These are phyloP conservation scores for Brettanomyces naardenensis DNA, from an alignment of 805 yeast species.

Conservation along the genomic window DNA sequence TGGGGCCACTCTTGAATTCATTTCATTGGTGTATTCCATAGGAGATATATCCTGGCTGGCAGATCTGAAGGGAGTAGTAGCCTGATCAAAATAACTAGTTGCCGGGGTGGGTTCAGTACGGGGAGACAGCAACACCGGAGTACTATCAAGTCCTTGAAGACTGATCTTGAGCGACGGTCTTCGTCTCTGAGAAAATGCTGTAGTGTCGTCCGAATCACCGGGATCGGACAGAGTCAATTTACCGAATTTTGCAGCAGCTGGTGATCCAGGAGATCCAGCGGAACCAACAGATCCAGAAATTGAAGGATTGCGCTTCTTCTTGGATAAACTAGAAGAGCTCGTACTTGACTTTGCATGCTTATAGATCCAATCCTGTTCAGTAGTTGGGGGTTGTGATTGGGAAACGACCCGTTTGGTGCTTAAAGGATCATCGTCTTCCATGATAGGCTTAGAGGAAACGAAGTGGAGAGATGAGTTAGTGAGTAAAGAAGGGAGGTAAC, in stretches of 20 bases:
- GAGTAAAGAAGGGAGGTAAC: too few species aligned
- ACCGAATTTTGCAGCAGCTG: background rate
- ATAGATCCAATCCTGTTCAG: too few species aligned
- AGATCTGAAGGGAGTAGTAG: background rate
- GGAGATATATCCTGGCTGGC: background rate
- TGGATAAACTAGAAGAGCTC: too few species aligned
- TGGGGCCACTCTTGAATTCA: background rate
- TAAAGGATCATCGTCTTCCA: too few species aligned
- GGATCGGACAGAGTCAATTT: background rate
- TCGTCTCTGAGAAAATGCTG: background rate
- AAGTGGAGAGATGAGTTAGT: too few species aligned
- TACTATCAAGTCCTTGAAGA: background rate
- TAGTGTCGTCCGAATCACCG: background rate
- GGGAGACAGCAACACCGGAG: background rate
- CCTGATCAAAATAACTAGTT: background rate
- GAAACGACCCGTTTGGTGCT: too few species aligned
- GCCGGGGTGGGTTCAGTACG: background rate
- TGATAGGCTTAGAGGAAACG: too few species aligned
- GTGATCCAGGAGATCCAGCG: background rate
- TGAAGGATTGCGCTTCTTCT: too few species aligned
- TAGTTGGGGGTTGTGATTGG: too few species aligned
- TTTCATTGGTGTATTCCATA: background rate
- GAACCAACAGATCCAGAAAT: background rate
- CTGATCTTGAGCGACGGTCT: conserved; percentile 1
- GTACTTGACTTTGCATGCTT: too few species aligned